phyloP scores from a whole-genome alignment of 768 basidiomycete species.

The Agrocybe pediades region DNA sequence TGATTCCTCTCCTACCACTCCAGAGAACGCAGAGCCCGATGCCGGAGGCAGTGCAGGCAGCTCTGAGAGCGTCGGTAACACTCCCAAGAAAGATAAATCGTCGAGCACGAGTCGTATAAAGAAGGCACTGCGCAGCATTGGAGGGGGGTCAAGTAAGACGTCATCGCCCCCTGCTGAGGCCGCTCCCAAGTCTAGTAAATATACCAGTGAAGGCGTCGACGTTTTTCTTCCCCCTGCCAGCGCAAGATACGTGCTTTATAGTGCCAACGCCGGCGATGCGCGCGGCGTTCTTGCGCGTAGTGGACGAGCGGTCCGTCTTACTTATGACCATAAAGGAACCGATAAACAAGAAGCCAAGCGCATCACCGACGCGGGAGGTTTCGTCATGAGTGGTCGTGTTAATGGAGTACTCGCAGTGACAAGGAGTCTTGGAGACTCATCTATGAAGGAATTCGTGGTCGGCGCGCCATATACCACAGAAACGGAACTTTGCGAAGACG shows the following conservation, averaged over 20 bases:
- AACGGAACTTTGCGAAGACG: slow-evolving; percentile 85
- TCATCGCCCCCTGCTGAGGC: slow-evolving; percentile 34
- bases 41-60: slow-evolving; percentile 34
- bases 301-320: slow-evolving; percentile 89
- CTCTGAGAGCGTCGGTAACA: slow-evolving; percentile 31
- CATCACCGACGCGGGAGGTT: slow-evolving; percentile 96
- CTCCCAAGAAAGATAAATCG: slow-evolving; percentile 39
- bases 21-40: slow-evolving; percentile 32
- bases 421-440: slow-evolving; percentile 91
- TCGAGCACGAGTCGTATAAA: slow-evolving; percentile 52
- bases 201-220: slow-evolving; percentile 27
- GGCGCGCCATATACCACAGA: slow-evolving; percentile 99
- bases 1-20: slow-evolving; percentile 35
- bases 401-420: slow-evolving; percentile 98
- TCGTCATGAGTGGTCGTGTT: slow-evolving; percentile 97
- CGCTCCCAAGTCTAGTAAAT: slow-evolving; percentile 29
- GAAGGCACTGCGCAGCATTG: slow-evolving; percentile 55
- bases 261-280: slow-evolving; percentile 97
- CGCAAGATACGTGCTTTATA: slow-evolving; percentile 82
- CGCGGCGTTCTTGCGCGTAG: slow-evolving; percentile 89
- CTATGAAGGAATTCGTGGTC: slow-evolving; percentile 99
- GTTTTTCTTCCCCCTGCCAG: slow-evolving; percentile 47
- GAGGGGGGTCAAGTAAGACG: slow-evolving; percentile 30
- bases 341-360: slow-evolving; percentile 98
- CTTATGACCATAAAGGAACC: slow-evolving; percentile 98